A percentile compares a stretch with the other conserved stretches of the same genome.
phyloP scores from a whole-genome alignment of 2,329 filamentous ascomycete species.

The Rhinocladiella similis region DNA sequence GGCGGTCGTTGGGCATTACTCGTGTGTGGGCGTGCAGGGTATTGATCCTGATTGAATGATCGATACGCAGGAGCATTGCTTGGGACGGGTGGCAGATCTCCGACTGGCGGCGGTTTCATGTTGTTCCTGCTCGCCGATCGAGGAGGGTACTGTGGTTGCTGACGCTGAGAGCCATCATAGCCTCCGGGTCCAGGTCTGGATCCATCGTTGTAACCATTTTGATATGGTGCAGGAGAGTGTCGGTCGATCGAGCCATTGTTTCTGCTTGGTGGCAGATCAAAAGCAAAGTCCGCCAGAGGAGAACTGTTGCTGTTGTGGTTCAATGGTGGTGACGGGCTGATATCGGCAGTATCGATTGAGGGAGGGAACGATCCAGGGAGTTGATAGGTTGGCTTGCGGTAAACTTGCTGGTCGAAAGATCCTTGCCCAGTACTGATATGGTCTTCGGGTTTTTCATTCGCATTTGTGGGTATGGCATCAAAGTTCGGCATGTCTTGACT shows the following conservation, averaged over 20 bases:
- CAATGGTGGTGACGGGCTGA: conserved; percentile 47
- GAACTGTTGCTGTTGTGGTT: conserved; percentile 32
- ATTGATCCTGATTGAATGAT: conserved; percentile 20
- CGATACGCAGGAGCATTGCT: conserved; percentile 13
- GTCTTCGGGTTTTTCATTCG: conserved; percentile 19
- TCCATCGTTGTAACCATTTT: conserved; percentile 7
- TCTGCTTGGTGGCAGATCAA: conserved; percentile 62
- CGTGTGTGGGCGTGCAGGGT: conserved; percentile 18
- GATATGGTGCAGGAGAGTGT: conserved; percentile 3
- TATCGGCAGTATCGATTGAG: conserved; percentile 32
- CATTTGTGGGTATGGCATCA: conserved; percentile 47
- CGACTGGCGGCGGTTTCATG: conserved; percentile 11
- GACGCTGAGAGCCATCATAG: conserved; percentile 8
- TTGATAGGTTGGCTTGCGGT: conserved; percentile 35
- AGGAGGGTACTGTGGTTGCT: conserved; percentile 24
- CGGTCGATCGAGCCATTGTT: conserved; percentile 1
- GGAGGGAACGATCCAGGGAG: conserved; percentile 12
- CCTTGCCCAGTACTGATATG: conserved; percentile 17
- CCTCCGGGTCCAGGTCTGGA: not conserved
- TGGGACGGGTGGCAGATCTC: conserved; percentile 16
- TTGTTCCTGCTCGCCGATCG: conserved; percentile 25
- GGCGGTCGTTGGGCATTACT: conserved; percentile 18
- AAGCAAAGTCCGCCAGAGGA: conserved; percentile 61
- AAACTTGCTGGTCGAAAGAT: conserved; percentile 16
- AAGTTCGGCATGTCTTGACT: conserved; percentile 64